Evolutionary conservation across 371 early-diverging fungal genomes (phyloP), one percentile per base, ranked within the genome.

Genomic region (Mortierella sp.): DNA sequence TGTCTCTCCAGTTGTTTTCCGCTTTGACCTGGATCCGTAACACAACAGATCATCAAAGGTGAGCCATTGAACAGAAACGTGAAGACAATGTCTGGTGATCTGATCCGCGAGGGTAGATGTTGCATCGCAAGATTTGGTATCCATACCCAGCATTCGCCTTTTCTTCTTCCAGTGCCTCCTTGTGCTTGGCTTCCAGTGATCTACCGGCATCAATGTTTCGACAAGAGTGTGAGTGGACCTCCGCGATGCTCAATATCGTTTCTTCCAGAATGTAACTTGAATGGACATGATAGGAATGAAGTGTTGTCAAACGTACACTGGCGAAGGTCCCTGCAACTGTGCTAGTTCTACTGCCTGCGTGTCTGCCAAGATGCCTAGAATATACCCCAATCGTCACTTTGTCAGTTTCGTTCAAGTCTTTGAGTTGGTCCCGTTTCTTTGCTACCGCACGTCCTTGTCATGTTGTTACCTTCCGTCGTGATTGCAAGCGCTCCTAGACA

Each of bases 281-380:
- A n/a, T n/a, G n/a, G n/a, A n/a, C n/a, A n/a, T n/a, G n/a, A n/a
- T n/a, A n/a, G n/a, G n/a, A n/a, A n/a, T n/a, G n/a, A n/a, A n/a
- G n/a, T n/a, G n/a, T n/a, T n/a, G n/a, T n/a, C n/a, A n/a, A n/a
- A 29, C 51, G 24, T 76, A 76, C 76, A 76, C 12, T 53, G 69
- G 76, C 22, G 68, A 68, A 37, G 65, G 76, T 25, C 69, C 76
- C 31, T 64, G 68, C 12, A 76, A 39, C 44, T 54, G 43, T 37
- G 76, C 61, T 9, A 76, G 54, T 29, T 76, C 65, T 31, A 64
- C 17, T 22, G 76, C 52, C 37, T 76, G 76, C 0, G 62, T 50
- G 5, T 76, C 76, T 14, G 60, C 68, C 52, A 76, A 45, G 1
- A 68, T 25, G 5, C 49, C 76, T 76, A 60, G 16, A 22, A 49